These are phyloP conservation scores for Paraconiothyrium sp. DNA, from an alignment of 2,329 filamentous ascomycete species.

Conservation along the genomic window DNA sequence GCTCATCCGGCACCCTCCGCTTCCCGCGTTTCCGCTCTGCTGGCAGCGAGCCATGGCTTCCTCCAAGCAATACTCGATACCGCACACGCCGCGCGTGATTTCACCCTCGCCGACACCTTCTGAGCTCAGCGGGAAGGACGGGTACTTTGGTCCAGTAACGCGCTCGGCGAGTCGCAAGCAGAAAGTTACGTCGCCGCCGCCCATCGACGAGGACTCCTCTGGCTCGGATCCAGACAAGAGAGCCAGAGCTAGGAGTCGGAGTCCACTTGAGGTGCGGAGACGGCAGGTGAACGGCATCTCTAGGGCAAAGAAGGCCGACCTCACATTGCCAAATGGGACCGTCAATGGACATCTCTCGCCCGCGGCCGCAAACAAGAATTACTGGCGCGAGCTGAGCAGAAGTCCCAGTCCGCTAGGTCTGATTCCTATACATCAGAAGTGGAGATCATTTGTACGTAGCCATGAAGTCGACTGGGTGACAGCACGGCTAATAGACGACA, in stretches of 20 bases:
- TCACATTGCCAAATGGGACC: conserved; percentile 53
- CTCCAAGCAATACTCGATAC: conserved; percentile 68
- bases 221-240: conserved; percentile 64
- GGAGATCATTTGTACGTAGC: conserved; percentile 78
- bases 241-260: conserved; percentile 76
- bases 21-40: conserved; percentile 65
- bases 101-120: conserved; percentile 77
- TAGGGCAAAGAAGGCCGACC: conserved; percentile 48
- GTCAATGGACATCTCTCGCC: conserved; percentile 77
- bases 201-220: conserved; percentile 70
- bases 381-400: conserved; percentile 87
- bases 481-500: conserved; percentile 35
- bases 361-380: conserved; percentile 71
- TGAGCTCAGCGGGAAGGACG: conserved; percentile 60
- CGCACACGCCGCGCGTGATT: conserved; percentile 85
- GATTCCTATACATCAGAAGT: conserved; percentile 94
- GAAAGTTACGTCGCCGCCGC: conserved; percentile 64
- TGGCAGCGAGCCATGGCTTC: conserved; percentile 52
- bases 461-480: neutral
- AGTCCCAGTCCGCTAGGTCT: conserved; percentile 92
- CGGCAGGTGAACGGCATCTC: conserved; percentile 53
- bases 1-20: conserved; percentile 63
- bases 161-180: conserved; percentile 75
- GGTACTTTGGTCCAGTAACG: conserved; percentile 78
- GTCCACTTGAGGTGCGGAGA: conserved; percentile 61